Evolutionary conservation across 208 protist genomes (phyloP).

Genomic region (Tritrichomonas musculus): DNA sequence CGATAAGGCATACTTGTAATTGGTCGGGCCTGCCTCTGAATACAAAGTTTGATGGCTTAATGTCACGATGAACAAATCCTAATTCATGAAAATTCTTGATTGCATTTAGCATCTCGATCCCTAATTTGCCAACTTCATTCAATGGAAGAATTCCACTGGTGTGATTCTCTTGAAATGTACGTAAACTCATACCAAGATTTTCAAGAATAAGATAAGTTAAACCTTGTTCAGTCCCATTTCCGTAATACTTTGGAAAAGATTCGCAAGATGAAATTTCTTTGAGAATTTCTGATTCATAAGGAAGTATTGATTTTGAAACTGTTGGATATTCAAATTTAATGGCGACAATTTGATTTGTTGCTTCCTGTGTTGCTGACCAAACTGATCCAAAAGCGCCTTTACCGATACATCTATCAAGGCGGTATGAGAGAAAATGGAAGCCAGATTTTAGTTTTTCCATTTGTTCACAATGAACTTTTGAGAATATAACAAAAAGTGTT

Average conservation of each 20-base stretch:
- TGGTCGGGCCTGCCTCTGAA: background rate
- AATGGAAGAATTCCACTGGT: background rate
- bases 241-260: background rate
- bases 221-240: background rate
- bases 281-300: background rate
- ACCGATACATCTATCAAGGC: background rate
- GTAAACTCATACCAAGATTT: background rate
- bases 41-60: slow-evolving; percentile 18
- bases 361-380: background rate
- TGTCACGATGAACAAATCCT: slow-evolving; percentile 22
- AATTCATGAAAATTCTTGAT: background rate
- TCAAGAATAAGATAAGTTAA: background rate
- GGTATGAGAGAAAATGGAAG: background rate
- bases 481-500: background rate
- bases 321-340: slow-evolving; percentile 24
- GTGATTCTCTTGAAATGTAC: background rate
- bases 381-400: background rate
- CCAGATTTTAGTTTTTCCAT: slow-evolving; percentile 8
- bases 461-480: background rate
- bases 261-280: background rate
- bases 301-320: background rate
- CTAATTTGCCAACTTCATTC: background rate
- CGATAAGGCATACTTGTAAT: background rate
- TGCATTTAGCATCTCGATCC: background rate
- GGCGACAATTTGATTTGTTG: background rate